These are phyloP conservation scores for Ilyonectria robusta DNA, from an alignment of 2,329 filamentous ascomycete species.

Conservation along the genomic window DNA sequence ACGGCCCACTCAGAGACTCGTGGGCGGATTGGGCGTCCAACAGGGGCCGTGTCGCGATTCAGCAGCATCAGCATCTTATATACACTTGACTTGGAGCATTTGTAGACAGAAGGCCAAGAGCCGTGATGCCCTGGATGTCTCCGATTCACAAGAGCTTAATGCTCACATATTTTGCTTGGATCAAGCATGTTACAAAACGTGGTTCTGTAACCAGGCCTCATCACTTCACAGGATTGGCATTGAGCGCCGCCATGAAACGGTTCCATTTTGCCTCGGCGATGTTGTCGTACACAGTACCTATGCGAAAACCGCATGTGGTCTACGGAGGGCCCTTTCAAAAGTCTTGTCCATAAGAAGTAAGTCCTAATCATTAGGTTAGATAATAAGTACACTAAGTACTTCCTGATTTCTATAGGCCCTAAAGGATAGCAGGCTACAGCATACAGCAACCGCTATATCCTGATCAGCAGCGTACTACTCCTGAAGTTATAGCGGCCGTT, in stretches of 20 bases:
- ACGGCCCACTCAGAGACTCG: constrained; percentile 27
- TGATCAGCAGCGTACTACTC: too few species aligned
- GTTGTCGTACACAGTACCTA: constrained; percentile 3
- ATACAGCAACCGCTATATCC: too few species aligned
- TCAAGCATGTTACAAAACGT: neutral
- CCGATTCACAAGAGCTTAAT: neutral
- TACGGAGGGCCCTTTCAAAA: too few species aligned
- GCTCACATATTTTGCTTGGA: neutral
- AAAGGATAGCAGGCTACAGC: too few species aligned
- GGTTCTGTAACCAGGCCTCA: neutral
- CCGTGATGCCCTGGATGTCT: neutral
- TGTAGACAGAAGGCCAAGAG: neutral
- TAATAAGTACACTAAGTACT: too few species aligned
- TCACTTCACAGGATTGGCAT: neutral
- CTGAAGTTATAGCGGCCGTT: too few species aligned
- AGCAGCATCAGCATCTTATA: constrained; percentile 37
- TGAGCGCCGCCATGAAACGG: neutral
- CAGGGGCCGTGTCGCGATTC: constrained; percentile 16
- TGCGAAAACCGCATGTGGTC: too few species aligned
- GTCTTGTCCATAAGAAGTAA: too few species aligned
- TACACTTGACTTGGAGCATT: neutral
- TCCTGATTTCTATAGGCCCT: too few species aligned
- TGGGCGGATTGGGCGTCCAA: constrained; percentile 9
- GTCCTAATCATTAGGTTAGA: too few species aligned
- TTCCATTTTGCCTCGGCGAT: neutral